Evolutionary conservation across 2,329 filamentous ascomycete genomes (phyloP).

Genomic region (Neofusicoccum parvum): DNA sequence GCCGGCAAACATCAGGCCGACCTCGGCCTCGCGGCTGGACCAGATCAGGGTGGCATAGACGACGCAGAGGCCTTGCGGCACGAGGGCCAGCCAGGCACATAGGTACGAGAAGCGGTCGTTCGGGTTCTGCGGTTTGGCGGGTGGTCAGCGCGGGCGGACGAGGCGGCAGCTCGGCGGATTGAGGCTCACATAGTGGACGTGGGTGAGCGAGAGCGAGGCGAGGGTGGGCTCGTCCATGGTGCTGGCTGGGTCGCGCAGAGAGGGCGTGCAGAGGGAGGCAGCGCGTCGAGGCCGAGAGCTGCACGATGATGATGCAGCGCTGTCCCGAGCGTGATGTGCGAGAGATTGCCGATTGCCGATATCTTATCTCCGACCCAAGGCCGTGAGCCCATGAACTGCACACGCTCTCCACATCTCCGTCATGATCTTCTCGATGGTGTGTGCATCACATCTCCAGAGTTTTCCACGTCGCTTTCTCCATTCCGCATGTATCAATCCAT

Average conservation of each 20-base stretch:
- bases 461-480: too few species aligned
- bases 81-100: constrained; percentile 90
- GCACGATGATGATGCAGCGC: constrained; percentile 5
- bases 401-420: too few species aligned
- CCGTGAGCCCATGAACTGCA: not conserved
- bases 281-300: not conserved
- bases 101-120: constrained; percentile 79
- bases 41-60: constrained; percentile 88
- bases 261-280: not conserved
- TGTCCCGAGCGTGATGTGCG: not conserved
- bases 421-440: not conserved
- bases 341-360: not conserved
- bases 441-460: too few species aligned
- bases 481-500: too few species aligned
- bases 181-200: constrained; percentile 87
- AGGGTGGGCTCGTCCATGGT: constrained; percentile 61
- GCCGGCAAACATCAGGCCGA: constrained; percentile 85
- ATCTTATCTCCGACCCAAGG: not conserved
- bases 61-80: constrained; percentile 88
- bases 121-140: constrained; percentile 67
- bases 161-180: not conserved
- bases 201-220: constrained; percentile 89
- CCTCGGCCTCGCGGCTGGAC: constrained; percentile 87
- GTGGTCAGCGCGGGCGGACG: constrained; percentile 16
- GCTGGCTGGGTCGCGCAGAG: not conserved